Evolutionary conservation across 163 green algal genomes (phyloP).

Genomic region (Scenedesmus sp.): DNA sequence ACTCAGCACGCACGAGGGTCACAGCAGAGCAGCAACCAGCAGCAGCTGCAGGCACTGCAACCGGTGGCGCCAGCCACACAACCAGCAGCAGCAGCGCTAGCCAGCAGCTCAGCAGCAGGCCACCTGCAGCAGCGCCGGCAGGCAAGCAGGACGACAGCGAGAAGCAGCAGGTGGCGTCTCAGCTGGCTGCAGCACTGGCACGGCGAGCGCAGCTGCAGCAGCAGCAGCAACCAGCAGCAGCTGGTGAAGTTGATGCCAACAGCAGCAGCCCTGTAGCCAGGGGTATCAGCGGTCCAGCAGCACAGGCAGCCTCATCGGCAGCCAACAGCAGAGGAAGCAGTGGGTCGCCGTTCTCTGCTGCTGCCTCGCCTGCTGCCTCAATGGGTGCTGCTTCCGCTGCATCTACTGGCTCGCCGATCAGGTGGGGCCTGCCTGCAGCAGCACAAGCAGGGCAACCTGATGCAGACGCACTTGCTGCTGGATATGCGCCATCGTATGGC

Average conservation of each 20-base stretch:
- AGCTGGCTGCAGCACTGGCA: constrained; percentile 41
- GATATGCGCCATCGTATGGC: not conserved
- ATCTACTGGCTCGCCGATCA: not conserved
- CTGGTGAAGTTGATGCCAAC: not conserved
- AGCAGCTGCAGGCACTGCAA: not conserved
- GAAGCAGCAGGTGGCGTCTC: constrained; percentile 6
- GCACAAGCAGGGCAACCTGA: not conserved
- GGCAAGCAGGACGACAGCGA: constrained; percentile 30
- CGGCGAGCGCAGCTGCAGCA: constrained; percentile 39
- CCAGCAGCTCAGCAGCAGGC: not conserved
- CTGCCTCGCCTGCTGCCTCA: not conserved
- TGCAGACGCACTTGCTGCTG: not conserved
- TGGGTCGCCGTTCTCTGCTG: not conserved
- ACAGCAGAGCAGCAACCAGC: constrained; percentile 12
- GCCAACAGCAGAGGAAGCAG: constrained; percentile 7
- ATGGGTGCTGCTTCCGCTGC: not conserved
- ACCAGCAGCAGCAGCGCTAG: constrained; percentile 20
- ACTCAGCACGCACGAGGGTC: not conserved
- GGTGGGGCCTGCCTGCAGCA: not conserved
- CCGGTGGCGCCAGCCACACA: not conserved
- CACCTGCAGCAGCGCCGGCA: not conserved
- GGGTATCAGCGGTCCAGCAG: not conserved
- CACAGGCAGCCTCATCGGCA: not conserved
- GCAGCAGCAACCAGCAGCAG: constrained; percentile 3
- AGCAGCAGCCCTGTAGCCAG: constrained; percentile 29